Evolutionary conservation across 1,284 basidiomycete genomes (phyloP), one percentile per base, ranked within the genome.

Genomic region (Cystobasidiaceae sp.): DNA sequence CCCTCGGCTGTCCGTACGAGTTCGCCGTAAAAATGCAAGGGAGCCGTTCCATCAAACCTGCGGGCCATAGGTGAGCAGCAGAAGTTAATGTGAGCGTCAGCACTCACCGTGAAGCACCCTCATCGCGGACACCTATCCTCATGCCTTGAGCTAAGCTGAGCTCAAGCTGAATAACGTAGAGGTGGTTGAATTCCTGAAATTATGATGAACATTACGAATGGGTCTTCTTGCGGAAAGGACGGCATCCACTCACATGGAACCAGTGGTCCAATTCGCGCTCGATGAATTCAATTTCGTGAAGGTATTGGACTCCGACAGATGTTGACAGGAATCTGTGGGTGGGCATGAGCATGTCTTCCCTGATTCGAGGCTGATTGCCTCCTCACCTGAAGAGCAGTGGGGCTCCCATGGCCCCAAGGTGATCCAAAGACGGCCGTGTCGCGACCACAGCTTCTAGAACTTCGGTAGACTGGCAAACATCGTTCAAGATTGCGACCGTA

Each of bases 21-120:
- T 76, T 97, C 93, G 23, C 94, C 93, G 72, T 97, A 96, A 78
- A 99, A 97, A 76, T 99, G 94, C 3, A 89, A 86, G 0, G 96
- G 96, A 1, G 92, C 88, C 1, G 86, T 85, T 13, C 89, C 89
- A 61, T 94, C 91, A 68, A 89, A 90, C 54, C 56, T 11, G 51
- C 41, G 25, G 58, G 48, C 23, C 37, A 57, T 27, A 27, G 45
- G 3, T 13, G 45, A 17, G 2, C n/a, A 7, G 13, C 17, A 17
- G 17, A n/a, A 19, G 2, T 43, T 23, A 6, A 21, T 11, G 8
- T 28, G 34, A 23, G n/a, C 39, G 15, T 19, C 30, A 28, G 30
- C 25, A 44, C 27, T 11, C 25, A 30, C 21, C 17, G 37, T 19
- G 4, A 25, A 21, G 17, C 17, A 25, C 45, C 44, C 15, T n/a